A percentile compares a stretch with the other conserved stretches of the same genome.
phyloP scores from a whole-genome alignment of 352 stramenopile species.

The Globisporangium mamillatum region DNA sequence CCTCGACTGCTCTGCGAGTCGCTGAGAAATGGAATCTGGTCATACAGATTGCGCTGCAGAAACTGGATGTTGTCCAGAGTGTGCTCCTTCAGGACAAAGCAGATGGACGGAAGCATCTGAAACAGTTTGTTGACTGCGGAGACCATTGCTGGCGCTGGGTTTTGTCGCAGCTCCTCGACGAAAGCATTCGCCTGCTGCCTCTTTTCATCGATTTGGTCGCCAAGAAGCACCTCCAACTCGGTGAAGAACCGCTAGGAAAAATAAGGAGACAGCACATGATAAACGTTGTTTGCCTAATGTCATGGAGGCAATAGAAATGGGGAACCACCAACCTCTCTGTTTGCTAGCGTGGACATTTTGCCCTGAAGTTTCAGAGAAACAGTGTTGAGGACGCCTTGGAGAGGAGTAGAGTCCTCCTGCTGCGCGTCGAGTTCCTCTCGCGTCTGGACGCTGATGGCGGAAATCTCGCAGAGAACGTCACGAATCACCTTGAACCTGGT shows the following conservation, averaged over 20 bases:
- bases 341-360: neutral
- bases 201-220: constrained; percentile 31
- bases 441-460: constrained; percentile 17
- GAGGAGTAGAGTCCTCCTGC: constrained; percentile 15
- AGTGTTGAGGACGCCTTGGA: constrained; percentile 31
- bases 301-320: neutral
- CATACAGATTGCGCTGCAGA: constrained; percentile 32
- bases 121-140: constrained; percentile 27
- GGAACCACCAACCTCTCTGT: constrained; percentile 4
- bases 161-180: constrained; percentile 24
- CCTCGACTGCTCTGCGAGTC: constrained; percentile 11
- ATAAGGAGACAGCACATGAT: neutral
- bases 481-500: constrained; percentile 28
- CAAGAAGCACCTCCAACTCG: constrained; percentile 39
- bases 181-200: constrained; percentile 37
- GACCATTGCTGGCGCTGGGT: constrained; percentile 24
- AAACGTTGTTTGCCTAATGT: neutral
- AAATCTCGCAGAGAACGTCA: constrained; percentile 21
- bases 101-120: constrained; percentile 37
- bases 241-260: constrained; percentile 32
- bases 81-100: constrained; percentile 43
- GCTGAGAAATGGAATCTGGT: constrained; percentile 38
- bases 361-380: constrained; percentile 1
- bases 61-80: constrained; percentile 31
- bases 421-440: constrained; percentile 27